These are phyloP conservation scores for Lasiosphaeria miniovina DNA, from an alignment of 495 filamentous ascomycete genomes.

Conservation along the genomic window DNA sequence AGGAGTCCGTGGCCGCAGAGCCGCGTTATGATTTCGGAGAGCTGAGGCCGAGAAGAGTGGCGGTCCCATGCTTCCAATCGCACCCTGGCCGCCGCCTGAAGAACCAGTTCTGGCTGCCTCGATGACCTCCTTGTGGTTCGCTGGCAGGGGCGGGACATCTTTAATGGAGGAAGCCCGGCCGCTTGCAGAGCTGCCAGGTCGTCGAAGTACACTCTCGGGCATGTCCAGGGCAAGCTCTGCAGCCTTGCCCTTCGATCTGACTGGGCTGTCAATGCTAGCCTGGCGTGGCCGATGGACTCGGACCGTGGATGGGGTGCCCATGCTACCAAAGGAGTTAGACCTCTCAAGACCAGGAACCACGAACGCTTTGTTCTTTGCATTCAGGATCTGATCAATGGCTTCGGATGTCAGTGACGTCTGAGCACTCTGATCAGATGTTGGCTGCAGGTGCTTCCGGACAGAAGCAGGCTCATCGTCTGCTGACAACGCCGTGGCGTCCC, in stretches of 20 bases:
- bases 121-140: conserved; percentile 79
- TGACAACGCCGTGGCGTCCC: conserved; percentile 43
- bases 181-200: conserved; percentile 72
- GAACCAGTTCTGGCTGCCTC: conserved; percentile 64
- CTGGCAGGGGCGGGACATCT: conserved; percentile 67
- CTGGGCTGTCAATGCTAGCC: conserved; percentile 37
- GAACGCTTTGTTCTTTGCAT: conserved; percentile 35
- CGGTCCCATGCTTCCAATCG: conserved; percentile 72
- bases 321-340: conserved; percentile 23
- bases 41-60: conserved; percentile 80
- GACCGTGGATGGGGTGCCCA: conserved; percentile 32
- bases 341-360: conserved; percentile 25
- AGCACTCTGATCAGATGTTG: conserved; percentile 62
- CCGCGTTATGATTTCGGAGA: conserved; percentile 46
- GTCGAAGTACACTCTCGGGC: conserved; percentile 28
- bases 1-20: conserved; percentile 70
- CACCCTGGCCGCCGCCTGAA: conserved; percentile 41
- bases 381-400: conserved; percentile 65
- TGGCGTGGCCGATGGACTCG: conserved; percentile 36
- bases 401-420: conserved; percentile 74
- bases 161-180: conserved; percentile 33
- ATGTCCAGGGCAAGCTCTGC: conserved; percentile 24
- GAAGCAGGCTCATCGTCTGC: conserved; percentile 35
- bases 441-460: conserved; percentile 31
- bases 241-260: conserved; percentile 34